Base-by-base conservation (phyloP, 345 rosid genomes). In the Camelina laxa region DNA sequence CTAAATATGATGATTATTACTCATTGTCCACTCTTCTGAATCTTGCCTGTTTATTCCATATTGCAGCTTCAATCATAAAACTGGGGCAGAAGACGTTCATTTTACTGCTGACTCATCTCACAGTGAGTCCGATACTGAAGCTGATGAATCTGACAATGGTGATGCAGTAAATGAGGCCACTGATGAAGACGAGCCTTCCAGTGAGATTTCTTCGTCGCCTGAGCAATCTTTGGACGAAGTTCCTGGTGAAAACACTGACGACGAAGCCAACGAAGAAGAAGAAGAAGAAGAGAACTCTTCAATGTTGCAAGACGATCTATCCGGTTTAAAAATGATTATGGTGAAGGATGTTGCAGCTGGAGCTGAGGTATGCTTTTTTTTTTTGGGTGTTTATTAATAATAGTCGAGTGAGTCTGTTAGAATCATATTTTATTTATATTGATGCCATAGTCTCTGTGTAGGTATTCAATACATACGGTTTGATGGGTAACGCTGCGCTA, bases 401-500 rank as follows among this genome's bases (percentile, higher is more conserved):
- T 42, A 42, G 47, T 42, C 47, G 7, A 3, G 48, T 63, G 7
- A 3, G 48, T 63, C 51, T 64, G 31, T 33, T 59, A 12, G 6
- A 58, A 14, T 49, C 41, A 42, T 48, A 38, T 20, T 13, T 59
- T 47, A 49, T 58, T 53, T 80, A 20, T 14, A 56, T 19, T 51
- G 67, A 41, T 78, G 54, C 17, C 67, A 11, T 24, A 14, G 27
- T 69, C 7, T 60, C 63, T 70, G 35, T 70, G 42, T 65, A 93
- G 98, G 88, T 91, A 45, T 93, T 84, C 75, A 93, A 93, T 74
- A 91, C 98, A 19, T 93, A 93, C 38, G 98, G 98, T 12, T 74
- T 71, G 51, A 14, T 80, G 67, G 97, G 98, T 45, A 93, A 91
- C 73, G 98, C 98, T 67, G 96, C 93, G 51, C 81, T 93, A 85